Evolutionary conservation across 2,329 filamentous ascomycete genomes (phyloP), one percentile per base, ranked within the genome.

Genomic region (Colletotrichum scovillei): DNA sequence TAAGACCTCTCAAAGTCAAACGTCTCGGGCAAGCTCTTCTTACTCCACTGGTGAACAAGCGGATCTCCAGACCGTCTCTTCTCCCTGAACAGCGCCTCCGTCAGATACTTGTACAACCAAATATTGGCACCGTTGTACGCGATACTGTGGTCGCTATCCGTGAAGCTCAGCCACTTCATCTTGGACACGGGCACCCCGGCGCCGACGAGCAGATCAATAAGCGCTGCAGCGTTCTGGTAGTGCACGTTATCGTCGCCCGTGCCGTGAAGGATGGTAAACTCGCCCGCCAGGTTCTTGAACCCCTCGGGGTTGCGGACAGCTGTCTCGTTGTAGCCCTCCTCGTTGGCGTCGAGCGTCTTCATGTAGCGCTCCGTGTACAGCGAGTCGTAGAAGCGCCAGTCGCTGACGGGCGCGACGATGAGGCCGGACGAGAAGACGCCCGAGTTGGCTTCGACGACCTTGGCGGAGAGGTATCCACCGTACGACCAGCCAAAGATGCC

Each of bases 321-420:
- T 0, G 89, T 89, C 64, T 85, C 84, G 70, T 88, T 87, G 82
- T 94, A 94, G 35, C 91, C 91, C 0, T 81, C 88, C 0, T 81
- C 82, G 77, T 93, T 93, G 53, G 82, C 81, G 3, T 83, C 81
- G 1, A 87, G 85, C 1, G 86, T 89, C 82, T 93, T 92, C 92
- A 94, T 93, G 82, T 92, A 94, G 12, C 92, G 88, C 80, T 94
- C 92, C 0, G 92, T 93, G 79, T 93, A 94, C 85, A 93, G 89
- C 68, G 86, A 88, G 80, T 94, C 91, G 80, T 94, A 94, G 82
- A 93, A 90, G 1, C 91, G 87, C 90, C 91, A 93, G 81, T 94
- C 92, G 2, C 86, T 86, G 0, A 93, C 91, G 0, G 92, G 92
- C 0, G 92, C 92, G 0, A 90, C 91, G 76, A 92, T 90, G 11